phyloP scores from a whole-genome alignment of 2,329 filamentous ascomycete species.

The Lasiodiplodia gonubiensis region DNA sequence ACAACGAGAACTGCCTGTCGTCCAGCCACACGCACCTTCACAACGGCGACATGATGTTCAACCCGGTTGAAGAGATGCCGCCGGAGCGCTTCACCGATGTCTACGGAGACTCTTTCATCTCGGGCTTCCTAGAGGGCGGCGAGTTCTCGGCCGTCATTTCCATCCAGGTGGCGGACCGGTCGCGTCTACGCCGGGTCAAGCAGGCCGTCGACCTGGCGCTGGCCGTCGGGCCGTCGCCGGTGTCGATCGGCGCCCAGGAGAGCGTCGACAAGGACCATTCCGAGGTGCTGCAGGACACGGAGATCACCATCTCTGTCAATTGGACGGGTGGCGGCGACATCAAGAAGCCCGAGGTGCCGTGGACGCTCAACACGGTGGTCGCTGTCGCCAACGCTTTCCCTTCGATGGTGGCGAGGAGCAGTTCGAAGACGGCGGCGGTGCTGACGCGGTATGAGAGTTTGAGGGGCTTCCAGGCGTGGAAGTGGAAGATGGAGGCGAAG shows the following conservation, averaged over 20 bases:
- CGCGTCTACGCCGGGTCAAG: slow-evolving; percentile 40
- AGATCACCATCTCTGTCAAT: slow-evolving; percentile 43
- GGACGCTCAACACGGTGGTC: slow-evolving; percentile 41
- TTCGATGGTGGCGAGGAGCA: slow-evolving; percentile 41
- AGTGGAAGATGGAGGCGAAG: slow-evolving; percentile 36
- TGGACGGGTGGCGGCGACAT: slow-evolving; percentile 44
- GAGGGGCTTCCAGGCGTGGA: slow-evolving; percentile 40
- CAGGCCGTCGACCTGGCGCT: slow-evolving; percentile 42
- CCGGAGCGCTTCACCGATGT: slow-evolving; percentile 42
- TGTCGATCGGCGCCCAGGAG: slow-evolving; percentile 38
- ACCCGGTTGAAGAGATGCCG: slow-evolving; percentile 37
- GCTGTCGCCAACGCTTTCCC: slow-evolving; percentile 43
- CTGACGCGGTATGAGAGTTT: slow-evolving; percentile 41
- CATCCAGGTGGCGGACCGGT: slow-evolving; percentile 42
- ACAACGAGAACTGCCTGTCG: slow-evolving; percentile 18
- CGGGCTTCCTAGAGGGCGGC: slow-evolving; percentile 42
- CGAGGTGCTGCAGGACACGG: slow-evolving; percentile 38
- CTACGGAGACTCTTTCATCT: slow-evolving; percentile 44
- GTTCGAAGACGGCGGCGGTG: slow-evolving; percentile 40
- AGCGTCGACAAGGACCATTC: slow-evolving; percentile 34
- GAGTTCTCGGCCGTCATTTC: slow-evolving; percentile 44
- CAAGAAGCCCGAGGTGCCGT: slow-evolving; percentile 40
- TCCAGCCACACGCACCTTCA: background rate
- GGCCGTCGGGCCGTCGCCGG: slow-evolving; percentile 36
- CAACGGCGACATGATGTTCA: slow-evolving; percentile 36